Base-by-base conservation (phyloP, 805 yeast species). In the Pichia ethanolica region DNA sequence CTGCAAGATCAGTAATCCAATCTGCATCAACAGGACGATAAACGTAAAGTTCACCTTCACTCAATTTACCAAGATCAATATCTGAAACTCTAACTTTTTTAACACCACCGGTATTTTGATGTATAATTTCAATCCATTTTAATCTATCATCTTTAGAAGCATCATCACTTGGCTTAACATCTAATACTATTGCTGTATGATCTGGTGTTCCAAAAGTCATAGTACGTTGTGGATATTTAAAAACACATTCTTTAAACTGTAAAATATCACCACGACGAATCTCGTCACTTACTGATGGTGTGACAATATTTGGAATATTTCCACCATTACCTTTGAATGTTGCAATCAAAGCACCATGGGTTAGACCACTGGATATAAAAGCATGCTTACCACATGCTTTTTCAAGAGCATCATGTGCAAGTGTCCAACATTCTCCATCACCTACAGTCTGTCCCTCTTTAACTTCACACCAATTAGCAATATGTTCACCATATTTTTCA, bases 341-440 rank as follows among this genome's bases (percentile, higher is more conserved):
- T 30, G 52, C 48, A n/a, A 62, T 35, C 10, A 63, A 49, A 3
- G 65, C 71, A 38, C 83, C 83, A 55, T 79, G 83, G 26, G 62
- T 68, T 12, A 60, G 56, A 14, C 75, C 76, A 13, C 69, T 64
- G 13, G 79, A 73, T 3, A 77, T 73, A 61, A 78, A 77, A 0
- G 83, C 82, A 57, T 77, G 78, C 32, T 71, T 75, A 0, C 83
- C 83, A 58, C 83, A 78, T 0, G 79, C 79, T 51, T 75, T 73
- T 44, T 65, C 60, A 39, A 79, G 63, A 0, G 83, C 81, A 44
- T 76, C 77, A 46, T 69, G 73, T 0, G 82, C 83, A 50, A 79
- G 68, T 35, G 79, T 79, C 83, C 83, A 79, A 55, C 84, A 78
- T 55, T 79, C 83, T 7, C 84, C 84, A 38, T 71, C 60, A 3